Evolutionary conservation across 2,329 filamentous ascomycete genomes (phyloP).

Genomic region (Alternaria arbusti): DNA sequence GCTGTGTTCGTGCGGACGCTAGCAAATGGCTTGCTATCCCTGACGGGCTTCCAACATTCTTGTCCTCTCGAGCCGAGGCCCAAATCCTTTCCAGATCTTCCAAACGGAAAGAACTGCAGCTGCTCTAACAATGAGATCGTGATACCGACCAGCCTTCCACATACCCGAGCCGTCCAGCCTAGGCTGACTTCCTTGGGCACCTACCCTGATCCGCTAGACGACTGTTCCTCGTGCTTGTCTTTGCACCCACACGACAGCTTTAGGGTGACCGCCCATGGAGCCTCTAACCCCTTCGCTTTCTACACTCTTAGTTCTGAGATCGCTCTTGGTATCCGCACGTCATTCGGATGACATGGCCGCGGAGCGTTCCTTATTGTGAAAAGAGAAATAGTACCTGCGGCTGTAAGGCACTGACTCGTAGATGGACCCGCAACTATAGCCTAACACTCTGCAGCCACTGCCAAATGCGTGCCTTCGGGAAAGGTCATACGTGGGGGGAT

Average conservation of each 20-base stretch:
- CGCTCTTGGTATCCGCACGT: background rate
- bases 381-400: background rate
- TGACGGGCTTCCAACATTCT: background rate
- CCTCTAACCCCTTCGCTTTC: background rate
- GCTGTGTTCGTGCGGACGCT: conserved; percentile 2
- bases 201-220: background rate
- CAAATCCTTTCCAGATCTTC: background rate
- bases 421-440: background rate
- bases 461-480: background rate
- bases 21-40: background rate
- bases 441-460: background rate
- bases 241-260: background rate
- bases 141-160: background rate
- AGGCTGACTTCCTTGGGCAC: background rate
- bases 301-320: background rate
- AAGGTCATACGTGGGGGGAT: background rate
- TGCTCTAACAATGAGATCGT: background rate
- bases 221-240: background rate
- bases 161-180: background rate
- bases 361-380: background rate
- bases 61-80: background rate
- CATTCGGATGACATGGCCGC: background rate
- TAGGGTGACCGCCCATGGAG: background rate
- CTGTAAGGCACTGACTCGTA: background rate
- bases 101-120: background rate